phyloP scores from a whole-genome alignment of 2,329 filamentous ascomycete genomes.

The Colletotrichum sp. region DNA sequence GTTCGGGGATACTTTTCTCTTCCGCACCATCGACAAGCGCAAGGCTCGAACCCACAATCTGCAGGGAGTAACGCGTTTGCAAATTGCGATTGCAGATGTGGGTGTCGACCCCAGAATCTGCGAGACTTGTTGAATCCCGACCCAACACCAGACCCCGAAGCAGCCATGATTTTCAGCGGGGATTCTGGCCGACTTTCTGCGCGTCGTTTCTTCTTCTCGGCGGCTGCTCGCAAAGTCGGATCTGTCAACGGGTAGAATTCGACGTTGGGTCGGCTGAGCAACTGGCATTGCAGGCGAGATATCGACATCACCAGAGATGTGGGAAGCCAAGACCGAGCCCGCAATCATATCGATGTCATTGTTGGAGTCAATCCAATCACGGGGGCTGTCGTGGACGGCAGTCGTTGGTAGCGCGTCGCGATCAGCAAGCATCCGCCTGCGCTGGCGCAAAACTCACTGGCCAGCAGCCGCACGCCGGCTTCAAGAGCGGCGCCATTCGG shows the following conservation, averaged over 20 bases:
- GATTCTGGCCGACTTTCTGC: not conserved
- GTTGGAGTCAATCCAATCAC: conserved; percentile 11
- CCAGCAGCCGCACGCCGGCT: not conserved
- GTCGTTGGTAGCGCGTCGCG: conserved; percentile 9
- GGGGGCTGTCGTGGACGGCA: not conserved
- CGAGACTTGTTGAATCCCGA: conserved; percentile 13
- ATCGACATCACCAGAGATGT: not conserved
- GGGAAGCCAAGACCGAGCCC: conserved; percentile 2
- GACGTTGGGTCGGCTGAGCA: not conserved
- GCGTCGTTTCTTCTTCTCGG: not conserved
- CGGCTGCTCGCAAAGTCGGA: not conserved
- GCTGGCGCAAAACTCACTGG: conserved; percentile 2
- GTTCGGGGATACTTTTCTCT: not conserved
- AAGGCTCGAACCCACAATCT: not conserved
- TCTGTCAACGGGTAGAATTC: not conserved
- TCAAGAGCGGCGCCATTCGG: conserved; percentile 7
- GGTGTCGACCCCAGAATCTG: conserved; percentile 8
- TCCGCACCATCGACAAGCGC: not conserved
- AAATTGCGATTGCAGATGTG: conserved; percentile 12
- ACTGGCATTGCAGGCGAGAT: not conserved
- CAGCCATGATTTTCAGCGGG: conserved; percentile 5
- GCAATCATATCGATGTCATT: conserved; percentile 19
- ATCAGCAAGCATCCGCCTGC: conserved; percentile 13
- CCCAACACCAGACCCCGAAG: conserved; percentile 6
- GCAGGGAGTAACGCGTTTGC: not conserved